phyloP scores from a whole-genome alignment of 106 monocot genomes.

The Dendrobium chrysotoxum region DNA sequence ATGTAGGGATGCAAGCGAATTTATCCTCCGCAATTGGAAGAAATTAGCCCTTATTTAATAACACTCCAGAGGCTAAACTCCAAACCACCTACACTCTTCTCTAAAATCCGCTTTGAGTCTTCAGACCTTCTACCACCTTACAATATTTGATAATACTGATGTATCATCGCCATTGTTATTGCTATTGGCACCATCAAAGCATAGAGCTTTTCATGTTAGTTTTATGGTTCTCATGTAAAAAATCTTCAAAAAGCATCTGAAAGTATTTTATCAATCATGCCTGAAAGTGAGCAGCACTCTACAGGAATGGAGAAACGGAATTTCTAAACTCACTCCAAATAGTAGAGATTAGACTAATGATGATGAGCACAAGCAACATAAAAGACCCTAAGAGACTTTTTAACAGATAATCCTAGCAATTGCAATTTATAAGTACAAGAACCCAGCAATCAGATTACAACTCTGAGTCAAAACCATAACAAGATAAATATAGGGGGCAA shows the following conservation, averaged over 20 bases:
- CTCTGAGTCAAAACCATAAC: neutral
- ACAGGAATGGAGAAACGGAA: neutral
- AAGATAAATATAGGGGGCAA: neutral
- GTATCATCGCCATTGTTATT: neutral
- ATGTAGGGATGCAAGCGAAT: neutral
- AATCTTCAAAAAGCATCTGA: neutral
- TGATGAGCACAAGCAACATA: neutral
- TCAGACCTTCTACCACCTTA: neutral
- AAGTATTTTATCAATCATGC: neutral
- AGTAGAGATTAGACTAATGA: neutral
- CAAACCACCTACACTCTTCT: neutral
- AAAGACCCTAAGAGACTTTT: neutral
- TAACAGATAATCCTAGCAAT: neutral
- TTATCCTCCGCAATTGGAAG: neutral
- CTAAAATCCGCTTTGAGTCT: neutral
- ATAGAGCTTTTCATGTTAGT: neutral
- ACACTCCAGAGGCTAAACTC: neutral
- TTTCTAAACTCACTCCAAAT: neutral
- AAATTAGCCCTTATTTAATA: neutral
- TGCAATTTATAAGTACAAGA: neutral
- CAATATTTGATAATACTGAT: neutral
- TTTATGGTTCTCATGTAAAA: neutral
- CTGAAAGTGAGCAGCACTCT: neutral
- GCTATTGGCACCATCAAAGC: neutral
- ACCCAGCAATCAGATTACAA: neutral